Evolutionary conservation across 2,329 filamentous ascomycete species (phyloP), one percentile per base, ranked within the genome.

Genomic region (Calonectria montana): DNA sequence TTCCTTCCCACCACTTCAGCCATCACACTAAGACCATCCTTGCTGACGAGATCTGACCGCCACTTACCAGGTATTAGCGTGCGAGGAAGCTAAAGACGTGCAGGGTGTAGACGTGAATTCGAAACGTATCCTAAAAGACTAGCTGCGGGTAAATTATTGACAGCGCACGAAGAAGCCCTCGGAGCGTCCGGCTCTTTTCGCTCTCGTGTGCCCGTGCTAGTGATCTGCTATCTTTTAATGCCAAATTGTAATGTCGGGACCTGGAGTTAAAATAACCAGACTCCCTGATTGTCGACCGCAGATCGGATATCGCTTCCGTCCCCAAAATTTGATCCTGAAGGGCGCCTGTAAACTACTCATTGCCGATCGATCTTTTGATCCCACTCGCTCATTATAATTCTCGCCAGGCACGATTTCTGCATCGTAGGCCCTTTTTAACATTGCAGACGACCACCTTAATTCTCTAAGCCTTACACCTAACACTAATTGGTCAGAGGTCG

Each of bases 81-180:
- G 21, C 12, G 13, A n/a, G n/a, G 29, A 27, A 31, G 27, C 31
- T 4, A 25, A 37, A 23, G 29, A 23, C 29, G 53, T 57, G 53
- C 53, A 59, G 53, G 53, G 53, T 39, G 35, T 35, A 59, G 53
- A 47, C n/a, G 53, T 39, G 13, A 59, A 59, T 31, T 59, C 31
- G 53, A 59, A 59, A 59, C 53, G 53, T 59, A 59, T 59, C 31
- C 53, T 31, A 59, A 59, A 39, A 59, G 53, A 37, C 53, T 59
- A 39, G 31, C 31, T 39, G 53, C 53, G 53, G 53, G 31, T 39
- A 59, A 39, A 23, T 25, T 25, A 59, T 39, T 59, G 21, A 39
- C 53, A 59, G 53, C 53, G 53, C 53, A 59, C 53, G 25, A 59
- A 59, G 53, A 35, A 59, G 53, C 53, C 53, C 35, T 59, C 53